Evolutionary conservation across 2,329 filamentous ascomycete genomes (phyloP), one percentile per base, ranked within the genome.

Genomic region (Aspergillus tanneri): DNA sequence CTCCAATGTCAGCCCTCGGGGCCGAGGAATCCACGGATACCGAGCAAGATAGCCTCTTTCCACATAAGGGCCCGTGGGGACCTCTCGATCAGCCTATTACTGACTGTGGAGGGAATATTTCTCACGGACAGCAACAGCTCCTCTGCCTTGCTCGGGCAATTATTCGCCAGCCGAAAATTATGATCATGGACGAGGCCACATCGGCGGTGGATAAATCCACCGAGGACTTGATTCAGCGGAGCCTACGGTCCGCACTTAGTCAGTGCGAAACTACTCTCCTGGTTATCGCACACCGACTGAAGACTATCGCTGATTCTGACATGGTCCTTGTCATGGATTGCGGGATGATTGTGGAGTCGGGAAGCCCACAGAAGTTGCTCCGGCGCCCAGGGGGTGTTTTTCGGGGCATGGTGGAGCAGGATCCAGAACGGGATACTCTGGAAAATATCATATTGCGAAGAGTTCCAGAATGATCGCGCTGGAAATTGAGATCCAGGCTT

Each of bases 231-330:
- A 47, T 47, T 16, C 44, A 47, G 21, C 37, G 28, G 11, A 30
- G 35, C n/a, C 23, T 47, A 14, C 37, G 44, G 12, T 41, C 37
- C 4, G 28, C 27, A 6, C 25, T 42, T 4, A 25, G 27, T 8
- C n/a, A 22, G 11, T 18, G 10, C 12, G 16, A 18, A 10, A 30
- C 44, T 5, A 47, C 44, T 0, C 19, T 47, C 1, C 27, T 47
- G n/a, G 44, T 47, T 5, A 47, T 47, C 19, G 44, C 44, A 10
- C 44, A 47, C 19, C 37, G 37, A 14, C 14, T 47, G 8, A 39
- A 41, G 24, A 41, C 44, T 2, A 41, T 47, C 14, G 44, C 16
- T 1, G 44, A 47, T 30, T 40, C 32, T 14, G 44, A 47, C 16
- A 18, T n/a, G 14, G 18, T 47, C 5, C 37, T 47, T 21, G 44